phyloP scores from a whole-genome alignment of 2,329 filamentous ascomycete species.

The Hypoxylon sp. region DNA sequence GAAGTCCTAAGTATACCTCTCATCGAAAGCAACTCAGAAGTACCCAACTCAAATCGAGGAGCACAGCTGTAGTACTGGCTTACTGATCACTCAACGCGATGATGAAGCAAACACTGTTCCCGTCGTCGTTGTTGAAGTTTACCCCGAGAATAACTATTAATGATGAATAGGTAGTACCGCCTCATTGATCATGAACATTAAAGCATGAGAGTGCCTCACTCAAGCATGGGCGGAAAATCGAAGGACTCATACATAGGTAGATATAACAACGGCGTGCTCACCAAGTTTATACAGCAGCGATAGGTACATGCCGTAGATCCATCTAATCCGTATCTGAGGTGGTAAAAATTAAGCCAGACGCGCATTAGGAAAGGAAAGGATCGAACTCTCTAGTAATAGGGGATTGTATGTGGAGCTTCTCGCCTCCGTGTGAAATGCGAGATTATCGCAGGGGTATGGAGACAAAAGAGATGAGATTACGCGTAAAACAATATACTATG shows the following conservation, averaged over 20 bases:
- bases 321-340: no score
- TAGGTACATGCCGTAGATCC: no score
- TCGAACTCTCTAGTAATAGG: neutral
- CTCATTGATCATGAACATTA: no score
- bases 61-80: neutral
- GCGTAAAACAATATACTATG: constrained; percentile 3
- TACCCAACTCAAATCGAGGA: neutral
- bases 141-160: no score
- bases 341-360: no score
- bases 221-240: no score
- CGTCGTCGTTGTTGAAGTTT: neutral
- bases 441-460: neutral
- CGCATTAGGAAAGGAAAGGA: neutral
- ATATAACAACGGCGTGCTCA: no score
- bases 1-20: neutral
- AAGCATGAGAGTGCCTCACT: no score
- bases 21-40: neutral
- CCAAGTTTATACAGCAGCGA: no score
- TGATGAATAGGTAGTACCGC: no score
- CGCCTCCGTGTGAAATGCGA: neutral
- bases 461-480: neutral
- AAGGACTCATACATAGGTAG: no score
- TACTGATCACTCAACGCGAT: neutral
- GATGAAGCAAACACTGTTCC: neutral
- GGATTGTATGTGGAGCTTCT: neutral